A percentile compares a stretch with the other conserved stretches of the same genome.
Evolutionary conservation across 768 basidiomycete genomes (phyloP).

Genomic region (Xanthoconium stramineum): DNA sequence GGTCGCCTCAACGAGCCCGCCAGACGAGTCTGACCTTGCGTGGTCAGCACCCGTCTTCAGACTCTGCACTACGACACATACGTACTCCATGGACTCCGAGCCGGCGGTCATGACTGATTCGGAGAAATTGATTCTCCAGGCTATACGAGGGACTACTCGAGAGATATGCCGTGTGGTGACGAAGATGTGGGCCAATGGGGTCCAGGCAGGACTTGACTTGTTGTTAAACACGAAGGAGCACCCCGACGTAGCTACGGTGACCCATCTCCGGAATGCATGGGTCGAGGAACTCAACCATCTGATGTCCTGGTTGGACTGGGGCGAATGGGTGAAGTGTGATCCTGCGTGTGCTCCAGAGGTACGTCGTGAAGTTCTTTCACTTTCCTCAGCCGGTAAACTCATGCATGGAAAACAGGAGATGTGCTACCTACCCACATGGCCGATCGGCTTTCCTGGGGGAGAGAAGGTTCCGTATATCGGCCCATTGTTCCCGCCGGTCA

Average conservation of each 20-base stretch:
- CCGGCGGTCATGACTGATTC: conserved; percentile 21
- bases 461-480: neutral
- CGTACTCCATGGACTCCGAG: conserved; percentile 2
- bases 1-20: conserved; percentile 1
- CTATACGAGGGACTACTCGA: conserved; percentile 32
- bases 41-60: conserved; percentile 33
- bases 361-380: neutral
- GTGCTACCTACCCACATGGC: conserved; percentile 23
- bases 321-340: conserved; percentile 44
- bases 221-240: conserved; percentile 4
- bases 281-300: conserved; percentile 28
- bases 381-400: neutral
- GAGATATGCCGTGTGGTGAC: conserved; percentile 47
- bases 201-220: conserved; percentile 14
- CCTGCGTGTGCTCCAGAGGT: conserved; percentile 47
- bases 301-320: conserved; percentile 53
- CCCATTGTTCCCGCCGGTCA: neutral
- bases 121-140: conserved; percentile 27
- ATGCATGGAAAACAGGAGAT: conserved; percentile 7
- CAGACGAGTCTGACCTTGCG: neutral
- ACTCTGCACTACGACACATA: conserved; percentile 30
- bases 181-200: conserved; percentile 45
- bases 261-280: conserved; percentile 31
- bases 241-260: neutral
- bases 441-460: conserved; percentile 4